These are phyloP conservation scores for Ophiobolus disseminans DNA, from an alignment of 2,329 filamentous ascomycete species.

Conservation along the genomic window DNA sequence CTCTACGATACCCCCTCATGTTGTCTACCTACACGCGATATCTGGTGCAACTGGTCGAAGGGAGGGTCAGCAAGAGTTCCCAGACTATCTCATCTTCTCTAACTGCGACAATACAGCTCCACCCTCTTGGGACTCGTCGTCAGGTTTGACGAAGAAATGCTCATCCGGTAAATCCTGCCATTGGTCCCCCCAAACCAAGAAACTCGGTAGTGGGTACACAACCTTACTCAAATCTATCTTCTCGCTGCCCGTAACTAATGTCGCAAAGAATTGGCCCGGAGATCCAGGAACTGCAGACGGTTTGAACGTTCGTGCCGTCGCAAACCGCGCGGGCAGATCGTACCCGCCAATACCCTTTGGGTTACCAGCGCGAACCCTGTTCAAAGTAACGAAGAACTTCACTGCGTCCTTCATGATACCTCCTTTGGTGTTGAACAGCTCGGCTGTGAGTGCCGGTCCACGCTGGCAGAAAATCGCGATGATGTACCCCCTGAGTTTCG, in stretches of 20 bases:
- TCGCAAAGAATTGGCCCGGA: neutral
- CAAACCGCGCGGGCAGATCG: neutral
- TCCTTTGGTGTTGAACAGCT: neutral
- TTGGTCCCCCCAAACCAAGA: constrained; percentile 9
- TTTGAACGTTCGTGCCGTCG: neutral
- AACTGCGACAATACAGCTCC: neutral
- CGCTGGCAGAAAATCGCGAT: neutral
- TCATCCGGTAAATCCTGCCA: constrained; percentile 9
- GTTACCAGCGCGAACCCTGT: neutral
- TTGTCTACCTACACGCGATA: too few species aligned
- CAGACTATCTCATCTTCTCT: neutral
- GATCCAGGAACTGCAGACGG: too few species aligned
- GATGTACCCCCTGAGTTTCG: neutral
- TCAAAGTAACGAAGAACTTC: neutral
- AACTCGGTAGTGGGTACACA: constrained; percentile 5
- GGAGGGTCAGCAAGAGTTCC: too few species aligned
- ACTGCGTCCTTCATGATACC: neutral
- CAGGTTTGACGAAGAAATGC: constrained; percentile 3
- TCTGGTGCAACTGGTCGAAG: too few species aligned
- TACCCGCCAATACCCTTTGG: neutral
- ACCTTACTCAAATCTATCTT: constrained; percentile 1
- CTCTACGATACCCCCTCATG: too few species aligned
- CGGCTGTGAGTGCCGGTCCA: neutral
- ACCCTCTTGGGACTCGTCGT: neutral
- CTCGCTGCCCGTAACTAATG: neutral